phyloP scores from a whole-genome alignment of 2,329 filamentous ascomycete genomes.

The Tricladium varicosporioides region DNA sequence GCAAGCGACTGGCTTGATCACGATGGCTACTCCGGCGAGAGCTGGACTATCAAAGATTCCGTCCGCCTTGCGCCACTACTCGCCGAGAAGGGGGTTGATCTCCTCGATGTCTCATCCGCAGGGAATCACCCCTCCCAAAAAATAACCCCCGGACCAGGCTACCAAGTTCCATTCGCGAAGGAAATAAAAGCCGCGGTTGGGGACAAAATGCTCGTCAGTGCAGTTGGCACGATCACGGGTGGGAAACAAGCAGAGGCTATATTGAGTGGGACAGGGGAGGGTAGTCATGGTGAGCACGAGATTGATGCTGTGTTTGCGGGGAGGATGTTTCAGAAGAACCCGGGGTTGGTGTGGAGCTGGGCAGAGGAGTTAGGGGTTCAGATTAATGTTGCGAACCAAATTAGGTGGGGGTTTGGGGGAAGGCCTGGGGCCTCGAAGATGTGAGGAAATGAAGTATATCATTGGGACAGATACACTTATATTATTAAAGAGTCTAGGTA shows the following conservation, averaged over 20 bases:
- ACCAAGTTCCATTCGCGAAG: conserved; percentile 70
- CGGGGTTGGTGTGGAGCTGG: conserved; percentile 53
- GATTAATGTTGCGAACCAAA: conserved; percentile 51
- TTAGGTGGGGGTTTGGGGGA: conserved; percentile 54
- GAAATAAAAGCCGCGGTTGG: conserved; percentile 71
- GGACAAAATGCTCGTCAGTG: conserved; percentile 47
- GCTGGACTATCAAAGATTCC: conserved; percentile 67
- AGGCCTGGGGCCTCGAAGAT: conserved; percentile 25
- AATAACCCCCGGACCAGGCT: conserved; percentile 58
- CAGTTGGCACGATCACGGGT: conserved; percentile 49
- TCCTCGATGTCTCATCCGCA: conserved; percentile 70
- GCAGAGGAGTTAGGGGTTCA: conserved; percentile 51
- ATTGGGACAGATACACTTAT: too few species aligned
- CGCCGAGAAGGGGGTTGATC: conserved; percentile 66
- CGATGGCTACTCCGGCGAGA: conserved; percentile 51
- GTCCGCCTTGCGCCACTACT: conserved; percentile 61
- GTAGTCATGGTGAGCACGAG: conserved; percentile 38
- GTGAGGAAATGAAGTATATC: too few species aligned
- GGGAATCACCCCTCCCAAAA: conserved; percentile 62
- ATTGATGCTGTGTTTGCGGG: conserved; percentile 51
- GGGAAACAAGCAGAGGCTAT: conserved; percentile 47
- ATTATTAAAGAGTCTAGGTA: too few species aligned
- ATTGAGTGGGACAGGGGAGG: conserved; percentile 46
- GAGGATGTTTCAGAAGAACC: conserved; percentile 57
- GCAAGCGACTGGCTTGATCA: conserved; percentile 74